Percentiles rank a stretch among this genome's conserved stretches.
These are phyloP conservation scores for Vicia villosa DNA, from an alignment of 306 rosid species.

Conservation along the genomic window DNA sequence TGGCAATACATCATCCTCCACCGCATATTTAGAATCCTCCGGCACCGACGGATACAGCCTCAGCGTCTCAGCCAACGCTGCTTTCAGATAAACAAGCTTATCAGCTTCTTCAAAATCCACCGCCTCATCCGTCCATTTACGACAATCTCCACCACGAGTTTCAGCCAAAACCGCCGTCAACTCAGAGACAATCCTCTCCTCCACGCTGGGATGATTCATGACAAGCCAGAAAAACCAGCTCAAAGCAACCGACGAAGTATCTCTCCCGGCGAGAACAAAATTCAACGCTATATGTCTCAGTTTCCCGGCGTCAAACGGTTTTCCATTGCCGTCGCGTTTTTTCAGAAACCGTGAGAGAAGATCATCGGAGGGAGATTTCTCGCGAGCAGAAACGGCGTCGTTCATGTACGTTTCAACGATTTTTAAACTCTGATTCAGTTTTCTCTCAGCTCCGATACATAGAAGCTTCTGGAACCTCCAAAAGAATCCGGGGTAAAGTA, in stretches of 20 bases:
- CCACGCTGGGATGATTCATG: constrained; percentile 65
- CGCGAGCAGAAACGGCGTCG: constrained; percentile 66
- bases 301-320: constrained; percentile 41
- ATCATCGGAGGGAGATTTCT: constrained; percentile 73
- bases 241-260: constrained; percentile 92
- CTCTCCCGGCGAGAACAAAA: constrained; percentile 95
- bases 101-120: constrained; percentile 81
- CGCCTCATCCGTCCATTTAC: constrained; percentile 70
- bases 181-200: constrained; percentile 62
- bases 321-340: constrained; percentile 66
- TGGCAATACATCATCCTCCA: constrained; percentile 73
- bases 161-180: constrained; percentile 43
- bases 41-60: constrained; percentile 92
- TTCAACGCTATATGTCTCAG: constrained; percentile 80
- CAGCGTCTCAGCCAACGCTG: constrained; percentile 80
- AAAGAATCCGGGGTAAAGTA: constrained; percentile 66
- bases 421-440: constrained; percentile 50
- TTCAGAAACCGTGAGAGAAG: constrained; percentile 74
- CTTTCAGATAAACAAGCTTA: constrained; percentile 68
- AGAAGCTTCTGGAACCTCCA: constrained; percentile 72
- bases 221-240: constrained; percentile 98
- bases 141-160: constrained; percentile 59
- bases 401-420: constrained; percentile 76
- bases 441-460: constrained; percentile 56
- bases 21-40: constrained; percentile 72